A percentile compares a stretch with the other conserved stretches of the same genome.
Evolutionary conservation across 1,284 basidiomycete genomes (phyloP).

Genomic region (Naganishia liquefaciens): DNA sequence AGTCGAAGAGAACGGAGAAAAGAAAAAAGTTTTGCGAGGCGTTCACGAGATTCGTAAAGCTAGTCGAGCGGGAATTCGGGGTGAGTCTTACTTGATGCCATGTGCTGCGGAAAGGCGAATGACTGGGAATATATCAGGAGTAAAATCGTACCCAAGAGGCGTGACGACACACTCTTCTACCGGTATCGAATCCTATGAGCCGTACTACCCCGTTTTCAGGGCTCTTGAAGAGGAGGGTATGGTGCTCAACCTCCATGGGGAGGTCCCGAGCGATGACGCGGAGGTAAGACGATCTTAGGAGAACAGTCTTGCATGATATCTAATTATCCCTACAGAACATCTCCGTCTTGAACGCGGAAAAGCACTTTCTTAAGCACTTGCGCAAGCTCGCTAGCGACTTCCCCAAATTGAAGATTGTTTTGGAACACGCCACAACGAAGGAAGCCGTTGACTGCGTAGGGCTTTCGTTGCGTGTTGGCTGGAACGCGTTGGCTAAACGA

Average conservation of each 20-base stretch:
- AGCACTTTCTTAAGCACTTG: conserved; percentile 85
- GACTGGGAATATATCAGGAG: conserved; percentile 61
- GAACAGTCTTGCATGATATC: background rate
- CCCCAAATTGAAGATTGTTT: conserved; percentile 90
- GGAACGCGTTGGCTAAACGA: background rate
- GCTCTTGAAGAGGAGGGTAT: conserved; percentile 92
- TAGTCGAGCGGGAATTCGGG: conserved; percentile 75
- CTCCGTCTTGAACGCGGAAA: conserved; percentile 92
- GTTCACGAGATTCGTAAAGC: conserved; percentile 89
- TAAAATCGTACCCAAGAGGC: conserved; percentile 96
- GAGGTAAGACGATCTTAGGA: conserved; percentile 59
- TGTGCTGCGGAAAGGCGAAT: conserved; percentile 28
- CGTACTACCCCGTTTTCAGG: conserved; percentile 91
- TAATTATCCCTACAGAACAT: conserved; percentile 65
- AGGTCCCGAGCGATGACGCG: conserved; percentile 85
- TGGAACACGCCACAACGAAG: conserved; percentile 97
- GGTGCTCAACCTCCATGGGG: conserved; percentile 96
- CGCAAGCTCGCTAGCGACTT: conserved; percentile 78
- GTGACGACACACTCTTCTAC: conserved; percentile 97
- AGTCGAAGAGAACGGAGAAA: conserved; percentile 9
- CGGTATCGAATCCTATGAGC: conserved; percentile 94
- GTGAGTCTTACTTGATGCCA: conserved; percentile 54
- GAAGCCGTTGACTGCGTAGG: conserved; percentile 81
- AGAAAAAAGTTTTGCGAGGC: conserved; percentile 46
- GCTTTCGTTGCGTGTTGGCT: conserved; percentile 12